phyloP scores from a whole-genome alignment of 345 rosid genomes.

The Eucalyptus pumila region DNA sequence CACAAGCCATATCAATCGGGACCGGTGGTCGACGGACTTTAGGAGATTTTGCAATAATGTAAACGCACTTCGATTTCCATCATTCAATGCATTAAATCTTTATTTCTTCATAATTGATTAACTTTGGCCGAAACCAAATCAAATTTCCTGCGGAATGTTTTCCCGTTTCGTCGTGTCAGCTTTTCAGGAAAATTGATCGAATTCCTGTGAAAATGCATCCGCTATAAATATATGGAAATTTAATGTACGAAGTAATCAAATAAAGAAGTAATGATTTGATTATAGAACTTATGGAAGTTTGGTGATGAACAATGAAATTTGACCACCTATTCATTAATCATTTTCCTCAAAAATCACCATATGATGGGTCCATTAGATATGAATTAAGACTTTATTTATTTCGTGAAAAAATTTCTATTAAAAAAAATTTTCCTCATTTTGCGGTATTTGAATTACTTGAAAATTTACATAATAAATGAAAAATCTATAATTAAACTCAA shows the following conservation, averaged over 20 bases:
- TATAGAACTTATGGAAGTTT: neutral
- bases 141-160: neutral
- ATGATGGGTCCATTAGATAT: neutral
- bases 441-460: no score
- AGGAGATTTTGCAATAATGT: neutral
- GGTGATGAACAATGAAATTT: neutral
- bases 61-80: neutral
- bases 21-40: neutral
- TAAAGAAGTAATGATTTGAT: neutral
- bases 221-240: neutral
- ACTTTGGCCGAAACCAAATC: neutral
- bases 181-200: neutral
- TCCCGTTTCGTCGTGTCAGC: neutral
- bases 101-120: neutral
- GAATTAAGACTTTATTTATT: neutral
- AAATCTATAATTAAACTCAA: neutral
- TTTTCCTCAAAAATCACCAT: neutral
- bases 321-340: neutral
- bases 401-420: rapidly evolving
- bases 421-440: neutral
- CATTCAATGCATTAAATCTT: neutral
- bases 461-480: neutral
- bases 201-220: neutral
- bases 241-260: neutral
- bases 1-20: neutral